Conservation (phyloP, 352 stramenopile genomes). For the Globisporangium abappressorium region DNA sequence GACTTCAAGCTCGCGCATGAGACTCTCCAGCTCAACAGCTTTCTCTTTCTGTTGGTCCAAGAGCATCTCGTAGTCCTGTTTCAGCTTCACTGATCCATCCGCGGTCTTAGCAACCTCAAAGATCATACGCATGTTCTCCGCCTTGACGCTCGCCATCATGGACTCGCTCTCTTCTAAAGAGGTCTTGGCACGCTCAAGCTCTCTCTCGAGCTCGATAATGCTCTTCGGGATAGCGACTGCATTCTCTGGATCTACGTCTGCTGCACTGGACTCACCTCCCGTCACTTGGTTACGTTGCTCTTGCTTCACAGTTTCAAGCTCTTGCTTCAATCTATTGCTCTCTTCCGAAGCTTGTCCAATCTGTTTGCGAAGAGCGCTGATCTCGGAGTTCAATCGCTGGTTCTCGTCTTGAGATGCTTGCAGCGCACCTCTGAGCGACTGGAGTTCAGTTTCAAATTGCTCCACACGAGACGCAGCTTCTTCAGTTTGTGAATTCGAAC, state of each 20-base stretch:
- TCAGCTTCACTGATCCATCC: slow-evolving; percentile 52
- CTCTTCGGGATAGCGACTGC: neutral
- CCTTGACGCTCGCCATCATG: slow-evolving; percentile 58
- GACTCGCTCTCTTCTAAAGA: slow-evolving; percentile 36
- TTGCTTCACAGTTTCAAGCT: slow-evolving; percentile 18
- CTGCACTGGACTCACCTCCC: neutral
- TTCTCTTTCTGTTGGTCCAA: slow-evolving; percentile 34
- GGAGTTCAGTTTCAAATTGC: slow-evolving; percentile 22
- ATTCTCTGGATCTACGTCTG: neutral
- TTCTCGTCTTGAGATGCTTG: slow-evolving; percentile 19
- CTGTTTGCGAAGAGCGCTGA: slow-evolving; percentile 18
- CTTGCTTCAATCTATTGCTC: slow-evolving; percentile 21
- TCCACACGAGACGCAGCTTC: neutral
- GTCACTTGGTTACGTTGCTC: neutral
- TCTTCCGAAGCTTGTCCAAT: slow-evolving; percentile 26
- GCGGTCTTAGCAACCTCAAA: slow-evolving; percentile 74
- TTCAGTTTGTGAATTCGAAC: neutral
- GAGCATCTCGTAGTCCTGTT: slow-evolving; percentile 56
- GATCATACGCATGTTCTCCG: slow-evolving; percentile 72
- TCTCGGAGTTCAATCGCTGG: slow-evolving; percentile 17
- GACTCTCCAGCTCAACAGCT: slow-evolving; percentile 27
- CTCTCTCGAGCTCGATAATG: slow-evolving; percentile 14
- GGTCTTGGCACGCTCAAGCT: slow-evolving; percentile 31
- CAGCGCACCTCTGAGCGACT: slow-evolving; percentile 22
- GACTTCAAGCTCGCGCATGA: slow-evolving; percentile 27